Conservation (phyloP, 2,329 filamentous ascomycete species). For the Rutstroemia sydowiana region DNA sequence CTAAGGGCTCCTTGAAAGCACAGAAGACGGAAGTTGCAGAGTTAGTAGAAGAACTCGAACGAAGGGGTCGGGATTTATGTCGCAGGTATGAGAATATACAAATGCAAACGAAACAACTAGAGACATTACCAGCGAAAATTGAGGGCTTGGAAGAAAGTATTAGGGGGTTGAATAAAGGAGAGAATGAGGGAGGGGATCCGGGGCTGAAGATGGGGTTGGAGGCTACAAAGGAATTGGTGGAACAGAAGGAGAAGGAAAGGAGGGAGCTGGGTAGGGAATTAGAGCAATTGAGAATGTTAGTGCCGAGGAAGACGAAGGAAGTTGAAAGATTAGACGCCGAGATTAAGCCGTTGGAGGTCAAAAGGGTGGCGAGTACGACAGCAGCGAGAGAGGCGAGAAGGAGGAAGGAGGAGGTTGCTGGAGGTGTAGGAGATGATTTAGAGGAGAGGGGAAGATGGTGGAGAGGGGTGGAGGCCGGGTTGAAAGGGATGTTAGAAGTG, state of each 20-base stretch:
- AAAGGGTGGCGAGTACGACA: constrained; percentile 55
- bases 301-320: constrained; percentile 60
- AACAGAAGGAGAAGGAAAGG: constrained; percentile 42
- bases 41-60: constrained; percentile 67
- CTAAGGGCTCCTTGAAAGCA: constrained; percentile 70
- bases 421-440: constrained; percentile 63
- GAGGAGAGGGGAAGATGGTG: constrained; percentile 73
- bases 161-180: constrained; percentile 36
- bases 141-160: constrained; percentile 42
- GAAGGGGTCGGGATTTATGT: constrained; percentile 50
- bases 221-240: constrained; percentile 48
- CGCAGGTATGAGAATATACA: constrained; percentile 44
- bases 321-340: constrained; percentile 61
- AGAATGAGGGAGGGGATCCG: constrained; percentile 30
- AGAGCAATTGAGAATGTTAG: constrained; percentile 52
- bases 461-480: constrained; percentile 55
- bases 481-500: constrained; percentile 57
- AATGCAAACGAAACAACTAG: constrained; percentile 41
- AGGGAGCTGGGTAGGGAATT: constrained; percentile 56
- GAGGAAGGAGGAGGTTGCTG: constrained; percentile 57
- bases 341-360: constrained; percentile 59
- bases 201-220: constrained; percentile 48
- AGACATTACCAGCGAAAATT: constrained; percentile 45
- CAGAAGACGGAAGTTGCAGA: constrained; percentile 72
- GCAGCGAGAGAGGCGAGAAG: constrained; percentile 65